Base-by-base conservation (phyloP, 106 monocot genomes). In the Acorus calamus region DNA sequence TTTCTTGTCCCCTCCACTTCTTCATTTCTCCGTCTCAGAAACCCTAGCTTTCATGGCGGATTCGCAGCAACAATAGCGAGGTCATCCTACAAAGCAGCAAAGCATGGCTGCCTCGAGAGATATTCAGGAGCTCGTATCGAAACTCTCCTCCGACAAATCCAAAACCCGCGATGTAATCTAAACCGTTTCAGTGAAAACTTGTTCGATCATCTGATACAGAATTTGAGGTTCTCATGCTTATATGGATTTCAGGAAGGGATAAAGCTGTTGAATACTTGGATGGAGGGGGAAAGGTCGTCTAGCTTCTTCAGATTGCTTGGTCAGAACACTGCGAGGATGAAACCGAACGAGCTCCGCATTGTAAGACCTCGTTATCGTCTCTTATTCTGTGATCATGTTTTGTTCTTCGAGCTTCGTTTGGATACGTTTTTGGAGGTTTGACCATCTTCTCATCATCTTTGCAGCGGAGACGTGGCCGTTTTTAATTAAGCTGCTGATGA, bases 391-490 rank as follows among this genome's bases (percentile, higher is more conserved):
- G 9, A 56, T 48, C 8, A 4, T 55, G 7, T 54, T 41, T 11
- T 52, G 8, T 10, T 6, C 14, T 28, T 10, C 3, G 5, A 14
- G 49, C 47, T 64, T 56, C 10, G 4, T 14, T 63, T 11, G 50
- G 7, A 11, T 8, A 49, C n/a, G 50, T 14, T 14, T n/a, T 28
- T 11, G 14, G 2, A 5, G 47, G 60, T 13, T 59, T 66, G 7
- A 47, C 47, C 62, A 67, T 8, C 52, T 6, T 49, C 66, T 54
- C 6, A 28, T 53, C 52, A 6, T 55, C 56, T 46, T 75, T 75
- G 65, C 74, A 90, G 90, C 67, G 44, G 87, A 82, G 44, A 83
- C 90, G 7, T 96, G 94, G 90, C 94, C 94, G 4, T 90, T 82
- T 69, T 58, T 90, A 7, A 8, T 96, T 14, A 85, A 62, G 5